Conservation (phyloP, 257 asterid genomes). For the Paraleonurus japonicus region DNA sequence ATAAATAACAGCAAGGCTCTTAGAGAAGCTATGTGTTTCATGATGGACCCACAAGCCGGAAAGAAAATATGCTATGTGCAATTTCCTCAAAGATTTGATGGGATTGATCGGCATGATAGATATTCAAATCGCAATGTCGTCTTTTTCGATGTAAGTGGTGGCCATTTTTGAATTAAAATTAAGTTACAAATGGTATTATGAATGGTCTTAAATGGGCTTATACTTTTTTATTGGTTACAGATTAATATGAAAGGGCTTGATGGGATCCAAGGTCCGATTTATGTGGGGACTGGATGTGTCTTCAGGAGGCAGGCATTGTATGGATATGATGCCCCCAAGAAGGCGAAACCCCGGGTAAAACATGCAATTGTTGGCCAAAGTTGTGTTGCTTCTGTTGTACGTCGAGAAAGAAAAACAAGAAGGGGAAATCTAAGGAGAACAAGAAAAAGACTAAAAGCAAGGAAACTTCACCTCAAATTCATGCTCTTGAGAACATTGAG, state of each 20-base stretch:
- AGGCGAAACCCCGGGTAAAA: constrained; percentile 51
- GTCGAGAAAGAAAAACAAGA: constrained; percentile 43
- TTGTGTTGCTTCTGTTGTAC: constrained; percentile 51
- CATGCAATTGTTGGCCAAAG: constrained; percentile 62
- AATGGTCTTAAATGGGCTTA: neutral
- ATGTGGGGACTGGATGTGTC: constrained; percentile 74
- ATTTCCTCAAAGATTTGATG: constrained; percentile 75
- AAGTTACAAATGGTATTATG: neutral
- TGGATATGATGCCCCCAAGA: constrained; percentile 67
- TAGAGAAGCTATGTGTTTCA: constrained; percentile 71
- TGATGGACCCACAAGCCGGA: constrained; percentile 74
- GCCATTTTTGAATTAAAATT: neutral
- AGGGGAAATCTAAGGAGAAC: constrained; percentile 37
- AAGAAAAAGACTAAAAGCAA: constrained; percentile 43
- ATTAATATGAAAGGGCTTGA: constrained; percentile 78
- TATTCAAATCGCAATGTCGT: constrained; percentile 67
- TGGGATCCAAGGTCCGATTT: constrained; percentile 78
- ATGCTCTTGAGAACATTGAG: constrained; percentile 61
- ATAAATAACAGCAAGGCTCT: constrained; percentile 68
- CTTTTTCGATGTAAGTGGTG: constrained; percentile 57
- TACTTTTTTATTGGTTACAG: constrained; percentile 32
- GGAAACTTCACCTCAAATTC: constrained; percentile 53
- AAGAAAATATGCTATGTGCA: constrained; percentile 75
- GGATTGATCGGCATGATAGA: constrained; percentile 61
- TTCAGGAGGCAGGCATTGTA: constrained; percentile 71